Base-by-base conservation (phyloP, 169 alveolate species). In the Cyclospora cayetanensis region DNA sequence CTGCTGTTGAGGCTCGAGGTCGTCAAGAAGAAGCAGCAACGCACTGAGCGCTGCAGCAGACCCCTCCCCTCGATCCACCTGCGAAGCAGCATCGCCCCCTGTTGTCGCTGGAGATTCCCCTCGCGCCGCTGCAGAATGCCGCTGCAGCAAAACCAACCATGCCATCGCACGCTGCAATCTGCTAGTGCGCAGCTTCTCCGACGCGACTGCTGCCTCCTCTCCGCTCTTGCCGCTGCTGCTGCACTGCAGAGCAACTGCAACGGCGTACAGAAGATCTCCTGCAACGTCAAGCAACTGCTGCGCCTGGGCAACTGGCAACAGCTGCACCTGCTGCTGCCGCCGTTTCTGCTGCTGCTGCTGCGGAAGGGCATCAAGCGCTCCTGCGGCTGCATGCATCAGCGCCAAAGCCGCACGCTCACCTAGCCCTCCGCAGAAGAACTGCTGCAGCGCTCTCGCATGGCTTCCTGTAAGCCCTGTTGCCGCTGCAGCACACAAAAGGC, bases 21-120 rank as follows among this genome's bases (percentile, higher is more conserved):
- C 76, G 66, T 87, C 92, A 20, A 53, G 86, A 25, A 87, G 86
- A 41, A 87, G 87, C 65, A 50, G 15, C 68, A 87, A 52, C 39
- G 92, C 92, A 46, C 86, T 77, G 39, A 87, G 31, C 34, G 92
- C 92, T 12, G 84, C 92, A 20, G 86, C 77, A 39, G 92, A 77
- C 29, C 92, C 92, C 31, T 87, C 92, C 60, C 92, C 92, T 5
- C 72, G 22, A 35, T 87, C 92, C 41, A 53, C 55, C 9, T 22
- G 31, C 25, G 46, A 4, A 3, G 55, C 72, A 12, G 50, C 72
- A 50, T 52, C 89, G 37, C 42, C 41, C 50, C 77, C 1, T 77
- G 63, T 12, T 55, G 80, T 25, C 63, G 37, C 68, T 31, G 70
- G 46, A 50, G 34, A 20, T 34, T 77, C 92, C 27, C 55, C 92